Percentiles rank a stretch among this genome's conserved stretches.
Evolutionary conservation across 176 grass and related monocot species (phyloP).

Genomic region (Avena sativa): DNA sequence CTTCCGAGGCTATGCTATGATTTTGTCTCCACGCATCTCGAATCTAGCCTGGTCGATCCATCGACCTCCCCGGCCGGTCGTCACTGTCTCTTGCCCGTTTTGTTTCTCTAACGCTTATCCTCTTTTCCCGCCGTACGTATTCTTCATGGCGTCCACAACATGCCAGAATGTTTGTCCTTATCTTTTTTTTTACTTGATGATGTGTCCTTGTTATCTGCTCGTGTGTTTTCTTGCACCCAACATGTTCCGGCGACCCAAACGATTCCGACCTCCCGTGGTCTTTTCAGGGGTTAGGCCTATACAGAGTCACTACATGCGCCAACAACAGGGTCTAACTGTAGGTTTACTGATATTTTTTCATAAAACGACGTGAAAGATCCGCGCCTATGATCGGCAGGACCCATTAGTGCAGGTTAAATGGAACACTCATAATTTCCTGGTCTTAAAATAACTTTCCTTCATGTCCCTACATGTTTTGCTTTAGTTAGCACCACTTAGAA

Average conservation of each 20-base stretch:
- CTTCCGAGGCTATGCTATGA: conserved; percentile 2
- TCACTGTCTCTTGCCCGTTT: not conserved
- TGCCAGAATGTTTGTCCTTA: conserved; percentile 17
- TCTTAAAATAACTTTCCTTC: not conserved
- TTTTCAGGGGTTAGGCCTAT: not conserved
- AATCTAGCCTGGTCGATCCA: not conserved
- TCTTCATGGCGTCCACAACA: not conserved
- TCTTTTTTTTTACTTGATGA: too few relatives aligned
- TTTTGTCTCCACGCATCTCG: conserved; percentile 17
- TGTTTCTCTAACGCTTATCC: not conserved
- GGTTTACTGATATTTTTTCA: not conserved
- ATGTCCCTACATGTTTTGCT: not conserved
- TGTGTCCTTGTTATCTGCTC: conserved; percentile 3
- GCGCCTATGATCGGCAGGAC: not conserved
- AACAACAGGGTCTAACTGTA: conserved; percentile 2
- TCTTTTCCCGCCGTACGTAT: too few relatives aligned
- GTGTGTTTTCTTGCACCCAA: not conserved
- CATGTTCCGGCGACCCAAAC: conserved; percentile 23
- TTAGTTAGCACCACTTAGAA: not conserved
- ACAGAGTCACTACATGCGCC: conserved; percentile 27
- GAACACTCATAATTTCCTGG: not conserved
- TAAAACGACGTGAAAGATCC: not conserved
- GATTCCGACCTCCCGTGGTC: conserved; percentile 25
- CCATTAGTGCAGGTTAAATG: not conserved
- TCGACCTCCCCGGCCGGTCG: too few relatives aligned